Evolutionary conservation across 2,329 filamentous ascomycete species (phyloP), one percentile per base, ranked within the genome.

Genomic region (Alternaria infectoria): DNA sequence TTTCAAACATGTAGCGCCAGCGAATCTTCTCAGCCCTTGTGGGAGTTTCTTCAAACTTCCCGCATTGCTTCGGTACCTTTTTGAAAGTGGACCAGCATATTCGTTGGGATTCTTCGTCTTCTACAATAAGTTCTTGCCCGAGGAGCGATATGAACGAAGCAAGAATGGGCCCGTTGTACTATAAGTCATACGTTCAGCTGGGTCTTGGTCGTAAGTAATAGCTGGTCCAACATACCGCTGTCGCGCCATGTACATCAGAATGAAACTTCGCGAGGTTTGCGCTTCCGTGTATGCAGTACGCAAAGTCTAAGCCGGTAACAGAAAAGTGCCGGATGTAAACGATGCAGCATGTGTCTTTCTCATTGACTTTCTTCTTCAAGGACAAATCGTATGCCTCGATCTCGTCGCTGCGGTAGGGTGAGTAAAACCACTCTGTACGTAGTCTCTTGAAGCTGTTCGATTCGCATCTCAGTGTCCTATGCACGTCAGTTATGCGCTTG

Each of bases 1-100:
- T 68, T 44, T 70, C 67, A 45, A 66, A 74, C 12, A 74, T 54
- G 30, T 69, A 76, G 49, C 52, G 65, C 71, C 73, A 46, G 30
- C 64, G 54, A 30, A 30, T 12, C n/a, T 36, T 26, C n/a, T 26
- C 19, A 15, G 23, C 12, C 11, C n/a, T 46, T 21, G 36, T 40
- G 36, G 36, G 54, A 25, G 40, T 19, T 7, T 36, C 19, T 13
- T 26, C 19, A 12, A 23, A 13, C 11, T 12, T 46, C n/a, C 12
- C 54, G 21, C 15, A 21, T 8, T 26, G n/a, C 40, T 62, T 62
- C 23, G 21, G 36, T 9, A 58, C 40, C 17, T 36, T 58, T 0
- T 19, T n/a, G 23, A 58, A 43, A 4, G 15, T 28, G 11, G 17
- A 13, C 47, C 54, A 58, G 30, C 26, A 21, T n/a, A 62, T 57